phyloP scores from a whole-genome alignment of 2,329 filamentous ascomycete genomes.

The Fusarium veterinarium region DNA sequence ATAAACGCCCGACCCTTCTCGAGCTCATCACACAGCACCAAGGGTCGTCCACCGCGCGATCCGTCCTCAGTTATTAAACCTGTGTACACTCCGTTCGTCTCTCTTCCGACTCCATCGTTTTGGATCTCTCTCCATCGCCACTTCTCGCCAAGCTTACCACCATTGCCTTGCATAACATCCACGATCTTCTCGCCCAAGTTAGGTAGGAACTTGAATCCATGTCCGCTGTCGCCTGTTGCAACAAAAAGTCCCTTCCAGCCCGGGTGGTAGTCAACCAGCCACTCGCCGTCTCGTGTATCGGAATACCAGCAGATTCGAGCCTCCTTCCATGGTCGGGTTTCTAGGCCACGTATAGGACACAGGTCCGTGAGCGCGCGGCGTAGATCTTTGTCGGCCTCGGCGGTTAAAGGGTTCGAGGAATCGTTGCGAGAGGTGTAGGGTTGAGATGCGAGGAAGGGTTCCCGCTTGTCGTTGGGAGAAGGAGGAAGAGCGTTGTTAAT shows the following conservation, averaged over 20 bases:
- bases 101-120: slow-evolving; percentile 49
- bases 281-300: slow-evolving; percentile 77
- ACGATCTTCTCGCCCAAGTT: slow-evolving; percentile 72
- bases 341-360: slow-evolving; percentile 67
- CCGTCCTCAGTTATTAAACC: slow-evolving; percentile 64
- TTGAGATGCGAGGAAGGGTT: slow-evolving; percentile 50
- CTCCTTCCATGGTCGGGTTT: slow-evolving; percentile 68
- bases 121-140: slow-evolving; percentile 73
- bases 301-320: slow-evolving; percentile 81
- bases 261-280: slow-evolving; percentile 77
- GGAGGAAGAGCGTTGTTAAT: slow-evolving; percentile 50
- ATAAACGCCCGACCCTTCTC: slow-evolving; percentile 41
- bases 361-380: slow-evolving; percentile 70
- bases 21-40: slow-evolving; percentile 60
- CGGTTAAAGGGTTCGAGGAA: slow-evolving; percentile 61
- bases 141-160: slow-evolving; percentile 64
- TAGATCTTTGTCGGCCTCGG: slow-evolving; percentile 71
- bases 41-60: slow-evolving; percentile 60
- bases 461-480: slow-evolving; percentile 42
- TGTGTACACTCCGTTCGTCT: slow-evolving; percentile 51
- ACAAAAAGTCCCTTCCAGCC: slow-evolving; percentile 68
- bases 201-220: slow-evolving; percentile 77
- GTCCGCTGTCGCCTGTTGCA: slow-evolving; percentile 72
- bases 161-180: slow-evolving; percentile 62
- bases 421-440: slow-evolving; percentile 54